A percentile compares a stretch with the other conserved stretches of the same genome.
These are phyloP conservation scores for Anethum foeniculum DNA, from an alignment of 140 eudicot genomes.

Conservation along the genomic window DNA sequence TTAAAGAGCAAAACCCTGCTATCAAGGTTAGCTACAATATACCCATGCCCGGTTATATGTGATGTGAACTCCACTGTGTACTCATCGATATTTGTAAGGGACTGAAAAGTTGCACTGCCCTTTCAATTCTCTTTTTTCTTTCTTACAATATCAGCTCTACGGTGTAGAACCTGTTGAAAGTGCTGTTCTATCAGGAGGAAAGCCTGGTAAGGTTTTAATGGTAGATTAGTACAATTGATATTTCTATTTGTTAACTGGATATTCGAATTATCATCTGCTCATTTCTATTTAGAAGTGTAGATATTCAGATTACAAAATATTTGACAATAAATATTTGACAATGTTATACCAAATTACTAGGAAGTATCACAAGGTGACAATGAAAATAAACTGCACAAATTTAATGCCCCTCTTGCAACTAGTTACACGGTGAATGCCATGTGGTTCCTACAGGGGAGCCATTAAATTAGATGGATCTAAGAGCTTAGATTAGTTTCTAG, in stretches of 20 bases:
- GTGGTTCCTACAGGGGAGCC: too few relatives aligned
- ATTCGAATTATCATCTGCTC: neutral
- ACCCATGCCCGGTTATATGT: neutral
- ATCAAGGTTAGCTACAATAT: conserved; percentile 41
- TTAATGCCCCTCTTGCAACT: neutral
- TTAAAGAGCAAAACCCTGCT: conserved; percentile 57
- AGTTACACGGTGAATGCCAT: neutral
- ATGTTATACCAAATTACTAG: neutral
- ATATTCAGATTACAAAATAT: too few relatives aligned
- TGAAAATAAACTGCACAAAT: neutral
- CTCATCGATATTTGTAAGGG: neutral
- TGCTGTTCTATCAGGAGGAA: conserved; percentile 69
- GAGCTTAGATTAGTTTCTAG: too few relatives aligned
- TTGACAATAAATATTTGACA: too few relatives aligned
- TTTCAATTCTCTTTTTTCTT: neutral
- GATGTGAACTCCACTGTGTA: neutral
- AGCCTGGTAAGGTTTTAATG: conserved; percentile 50
- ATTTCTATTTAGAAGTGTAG: too few relatives aligned
- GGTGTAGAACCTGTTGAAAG: conserved; percentile 86
- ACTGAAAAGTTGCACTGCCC: neutral
- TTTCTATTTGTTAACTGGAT: neutral
- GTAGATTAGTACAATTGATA: neutral
- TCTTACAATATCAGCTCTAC: conserved; percentile 33
- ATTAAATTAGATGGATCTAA: too few relatives aligned
- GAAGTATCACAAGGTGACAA: neutral